Base-by-base conservation (phyloP, 345 rosid species). In the Limnanthes douglasii region DNA sequence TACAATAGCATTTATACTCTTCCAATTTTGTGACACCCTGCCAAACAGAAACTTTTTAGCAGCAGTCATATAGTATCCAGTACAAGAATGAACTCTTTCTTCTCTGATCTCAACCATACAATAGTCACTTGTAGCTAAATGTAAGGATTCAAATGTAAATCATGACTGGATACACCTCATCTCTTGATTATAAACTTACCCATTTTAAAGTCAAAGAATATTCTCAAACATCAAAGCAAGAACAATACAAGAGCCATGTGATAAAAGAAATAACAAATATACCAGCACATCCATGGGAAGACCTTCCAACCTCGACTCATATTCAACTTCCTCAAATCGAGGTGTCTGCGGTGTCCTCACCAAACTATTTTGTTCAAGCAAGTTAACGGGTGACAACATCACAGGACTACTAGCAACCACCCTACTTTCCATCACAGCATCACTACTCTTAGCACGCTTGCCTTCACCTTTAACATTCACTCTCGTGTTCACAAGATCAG, bases 251-350 rank as follows among this genome's bases (percentile, higher is more conserved):
- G 18, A 24, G 15, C 11, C 11, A 29, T 12, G 30, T 9, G 3
- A 16, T 21, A 39, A 1, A 5, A 11, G 12, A 1, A 3, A 0
- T 6, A n/a, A 2, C 15, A 19, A 21, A 16, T 18, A 37, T 73
- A 86, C 97, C 95, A 88, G 58, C 40, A 88, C 34, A 48, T 83
- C 97, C 74, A 76, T 69, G 26, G 90, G 93, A 37, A 88, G 95
- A 53, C 80, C 65, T 43, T 88, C 95, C 0, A 88, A 69, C 51
- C 64, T 53, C 20, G 97, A 83, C 19, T 76, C 95, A 1, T 75
- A 75, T 8, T 61, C 54, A 14, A 58, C 57, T 18, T 59, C 62
- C 12, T 63, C 75, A 42, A 42, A 39, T 10, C 60, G 68, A 3
- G 95, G 95, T 6, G 93, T 88, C 58, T 64, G 75, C 0, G 97